Evolutionary conservation across 805 yeast species (phyloP).

Genomic region (Barnettozyma sucrosica): DNA sequence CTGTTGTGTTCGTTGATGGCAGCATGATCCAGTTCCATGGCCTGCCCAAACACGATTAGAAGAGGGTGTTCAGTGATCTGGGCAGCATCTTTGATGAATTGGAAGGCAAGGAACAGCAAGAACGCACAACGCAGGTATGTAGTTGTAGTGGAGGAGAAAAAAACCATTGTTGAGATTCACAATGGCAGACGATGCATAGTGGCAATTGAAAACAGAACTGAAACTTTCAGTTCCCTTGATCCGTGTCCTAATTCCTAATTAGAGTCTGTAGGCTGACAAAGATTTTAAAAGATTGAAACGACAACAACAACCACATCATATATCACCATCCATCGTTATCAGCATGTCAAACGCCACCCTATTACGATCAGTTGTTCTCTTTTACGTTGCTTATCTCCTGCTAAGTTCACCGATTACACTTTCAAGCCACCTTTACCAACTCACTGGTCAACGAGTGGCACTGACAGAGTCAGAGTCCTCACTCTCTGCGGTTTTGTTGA

Average conservation of each 20-base stretch:
- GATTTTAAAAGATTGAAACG: not conserved
- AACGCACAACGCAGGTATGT: constrained; percentile 42
- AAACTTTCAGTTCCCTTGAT: not conserved
- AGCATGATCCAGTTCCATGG: constrained; percentile 45
- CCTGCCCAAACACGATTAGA: constrained; percentile 48
- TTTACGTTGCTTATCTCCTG: constrained; percentile 4
- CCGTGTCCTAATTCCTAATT: not conserved
- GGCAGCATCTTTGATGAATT: constrained; percentile 43
- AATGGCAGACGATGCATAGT: not conserved
- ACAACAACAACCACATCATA: no score
- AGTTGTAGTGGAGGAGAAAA: constrained; percentile 44
- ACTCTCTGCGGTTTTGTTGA: constrained; percentile 6
- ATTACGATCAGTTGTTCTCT: constrained; percentile 1
- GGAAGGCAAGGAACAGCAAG: constrained; percentile 39
- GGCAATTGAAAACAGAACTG: not conserved
- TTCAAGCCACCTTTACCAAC: not conserved
- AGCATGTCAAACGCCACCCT: constrained; percentile 5
- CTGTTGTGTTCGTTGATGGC: constrained; percentile 29
- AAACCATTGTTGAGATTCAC: constrained; percentile 34
- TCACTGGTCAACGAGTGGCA: constrained; percentile 6
- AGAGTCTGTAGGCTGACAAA: not conserved
- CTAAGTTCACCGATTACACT: constrained; percentile 2
- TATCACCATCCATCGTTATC: not conserved
- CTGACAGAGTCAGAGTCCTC: constrained; percentile 11
- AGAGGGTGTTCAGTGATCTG: constrained; percentile 39